phyloP scores from a whole-genome alignment of 148 eudicot genomes.

The Bassia scoparia region DNA sequence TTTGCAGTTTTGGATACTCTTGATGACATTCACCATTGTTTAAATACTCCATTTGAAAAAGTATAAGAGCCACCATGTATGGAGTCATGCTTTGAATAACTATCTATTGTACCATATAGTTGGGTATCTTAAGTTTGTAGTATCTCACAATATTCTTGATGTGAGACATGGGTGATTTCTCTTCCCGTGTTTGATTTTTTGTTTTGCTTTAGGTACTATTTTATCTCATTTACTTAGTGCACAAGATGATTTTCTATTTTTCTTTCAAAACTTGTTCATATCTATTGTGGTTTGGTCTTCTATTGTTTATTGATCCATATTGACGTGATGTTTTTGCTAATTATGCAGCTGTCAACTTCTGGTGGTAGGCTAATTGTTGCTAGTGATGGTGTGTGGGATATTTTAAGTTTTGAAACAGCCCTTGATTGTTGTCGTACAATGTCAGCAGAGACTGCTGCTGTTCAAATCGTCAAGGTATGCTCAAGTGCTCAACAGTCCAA shows the following conservation, averaged over 20 bases:
- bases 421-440: constrained; percentile 78
- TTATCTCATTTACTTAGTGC: not conserved
- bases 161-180: not conserved
- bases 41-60: no score
- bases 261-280: not conserved
- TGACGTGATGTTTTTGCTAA: constrained; percentile 8
- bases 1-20: no score
- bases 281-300: not conserved
- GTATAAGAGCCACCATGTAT: no score
- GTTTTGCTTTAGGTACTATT: no score
- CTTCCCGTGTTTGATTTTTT: no score
- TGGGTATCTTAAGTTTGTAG: no score
- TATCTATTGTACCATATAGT: no score
- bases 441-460: constrained; percentile 86
- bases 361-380: constrained; percentile 87
- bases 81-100: no score
- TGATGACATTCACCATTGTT: no score
- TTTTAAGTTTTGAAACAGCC: constrained; percentile 75
- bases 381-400: constrained; percentile 99
- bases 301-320: not conserved
- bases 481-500: not conserved
- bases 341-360: constrained; percentile 66
- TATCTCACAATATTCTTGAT: no score
- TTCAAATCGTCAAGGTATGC: constrained; percentile 80
- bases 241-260: no score